Percentiles rank a stretch among this genome's conserved stretches.
These are phyloP conservation scores for Mycena filopes DNA, from an alignment of 768 basidiomycete genomes.

Conservation along the genomic window DNA sequence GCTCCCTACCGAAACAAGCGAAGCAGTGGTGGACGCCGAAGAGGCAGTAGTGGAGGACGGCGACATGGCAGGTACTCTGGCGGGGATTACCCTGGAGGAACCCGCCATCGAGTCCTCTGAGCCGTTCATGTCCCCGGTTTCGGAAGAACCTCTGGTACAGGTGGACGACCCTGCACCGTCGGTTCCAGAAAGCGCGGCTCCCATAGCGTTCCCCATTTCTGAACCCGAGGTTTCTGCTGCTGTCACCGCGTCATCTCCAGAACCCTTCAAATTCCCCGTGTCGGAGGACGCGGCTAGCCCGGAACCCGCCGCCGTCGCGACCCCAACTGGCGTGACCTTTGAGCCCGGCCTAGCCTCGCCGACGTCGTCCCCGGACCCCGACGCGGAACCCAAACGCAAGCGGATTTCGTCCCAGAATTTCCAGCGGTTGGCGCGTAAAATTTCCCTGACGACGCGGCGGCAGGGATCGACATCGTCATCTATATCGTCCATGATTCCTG, in stretches of 20 bases:
- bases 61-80: background rate
- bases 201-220: conserved; percentile 36
- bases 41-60: conserved; percentile 4
- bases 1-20: conserved; percentile 34
- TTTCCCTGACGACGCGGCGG: conserved; percentile 72
- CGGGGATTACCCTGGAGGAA: conserved; percentile 21
- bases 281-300: conserved; percentile 39
- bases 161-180: background rate
- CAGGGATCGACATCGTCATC: conserved; percentile 64
- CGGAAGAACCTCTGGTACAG: conserved; percentile 1
- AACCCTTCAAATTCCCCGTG: conserved; percentile 36
- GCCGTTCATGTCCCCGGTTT: background rate
- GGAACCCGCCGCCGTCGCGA: conserved; percentile 37
- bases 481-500: conserved; percentile 59
- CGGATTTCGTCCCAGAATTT: conserved; percentile 89
- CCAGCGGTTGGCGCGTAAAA: conserved; percentile 79
- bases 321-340: conserved; percentile 71
- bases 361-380: conserved; percentile 78
- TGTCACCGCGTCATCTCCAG: no score
- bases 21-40: conserved; percentile 11
- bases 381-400: conserved; percentile 81
- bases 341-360: conserved; percentile 66
- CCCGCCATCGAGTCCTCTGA: conserved; percentile 2
- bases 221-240: background rate
- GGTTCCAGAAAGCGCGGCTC: conserved; percentile 7